Evolutionary conservation across 2,329 filamentous ascomycete genomes (phyloP), one percentile per base, ranked within the genome.

Genomic region (Colletotrichum theobromicola): DNA sequence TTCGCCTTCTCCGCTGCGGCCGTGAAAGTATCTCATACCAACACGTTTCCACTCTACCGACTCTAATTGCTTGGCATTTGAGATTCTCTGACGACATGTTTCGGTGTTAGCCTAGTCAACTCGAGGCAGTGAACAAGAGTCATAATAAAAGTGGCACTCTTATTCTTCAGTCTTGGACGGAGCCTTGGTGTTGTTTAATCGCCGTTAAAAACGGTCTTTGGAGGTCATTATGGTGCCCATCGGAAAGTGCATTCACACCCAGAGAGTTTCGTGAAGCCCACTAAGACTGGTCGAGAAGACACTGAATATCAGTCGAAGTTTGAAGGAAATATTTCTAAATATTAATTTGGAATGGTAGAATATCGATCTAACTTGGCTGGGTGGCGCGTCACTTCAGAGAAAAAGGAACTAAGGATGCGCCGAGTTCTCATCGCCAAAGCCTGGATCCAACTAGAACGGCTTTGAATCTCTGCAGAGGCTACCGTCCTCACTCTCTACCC

Each of bases 401-500:
- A n/a, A 46, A 46, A 46, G 10, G 42, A 46, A 46, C 12, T 5
- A 21, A 46, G 7, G 21, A 2, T n/a, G n/a, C n/a, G 53, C 3
- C 24, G 21, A 7, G 10, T 28, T 24, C 5, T 57, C 53, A 26
- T 57, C 1, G 21, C 15, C 15, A 10, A 57, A 26, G 24, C 13
- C 1, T 12, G 24, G 16, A 0, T 32, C 32, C 1, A 2, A 9
- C n/a, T 28, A 66, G n/a, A 70, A 62, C 15, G 30, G 58, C 21
- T 28, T 18, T 10, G 13, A 70, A 34, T 26, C 42, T 21, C 34
- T n/a, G 37, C 67, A 70, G 21, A 70, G 30, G 0, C 2, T 28
- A 2, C 42, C 37, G 7, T 70, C 67, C 67, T 70, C 58, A 4
- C 30, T 12, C 67, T 69, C 37, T 5, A 55, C 2, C 67, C 57